These are phyloP conservation scores for Trichoderma pleuroti DNA, from an alignment of 2,329 filamentous ascomycete species.

Conservation along the genomic window DNA sequence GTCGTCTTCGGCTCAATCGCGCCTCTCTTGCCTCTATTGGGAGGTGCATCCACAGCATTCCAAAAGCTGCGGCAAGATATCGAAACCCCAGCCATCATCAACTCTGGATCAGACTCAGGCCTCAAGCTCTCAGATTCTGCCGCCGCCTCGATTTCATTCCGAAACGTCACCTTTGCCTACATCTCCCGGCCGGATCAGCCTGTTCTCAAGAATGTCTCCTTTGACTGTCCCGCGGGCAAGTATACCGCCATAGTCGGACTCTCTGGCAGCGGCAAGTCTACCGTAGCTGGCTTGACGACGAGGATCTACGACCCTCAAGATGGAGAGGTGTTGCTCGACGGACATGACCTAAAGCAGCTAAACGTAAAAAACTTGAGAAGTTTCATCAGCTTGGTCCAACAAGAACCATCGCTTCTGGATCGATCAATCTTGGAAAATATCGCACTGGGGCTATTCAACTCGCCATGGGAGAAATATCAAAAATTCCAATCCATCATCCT, in stretches of 20 bases:
- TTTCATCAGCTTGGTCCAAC: slow-evolving; percentile 44
- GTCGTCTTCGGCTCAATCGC: slow-evolving; percentile 61
- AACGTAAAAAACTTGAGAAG: slow-evolving; percentile 45
- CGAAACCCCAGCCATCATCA: slow-evolving; percentile 46
- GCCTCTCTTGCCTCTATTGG: slow-evolving; percentile 59
- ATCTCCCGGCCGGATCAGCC: slow-evolving; percentile 40
- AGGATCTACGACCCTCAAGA: slow-evolving; percentile 55
- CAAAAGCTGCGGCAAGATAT: slow-evolving; percentile 57
- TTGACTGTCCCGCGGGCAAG: slow-evolving; percentile 47
- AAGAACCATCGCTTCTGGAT: slow-evolving; percentile 44
- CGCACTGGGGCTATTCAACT: slow-evolving; percentile 47
- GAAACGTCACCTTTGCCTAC: slow-evolving; percentile 44
- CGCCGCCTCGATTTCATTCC: slow-evolving; percentile 36
- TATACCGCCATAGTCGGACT: slow-evolving; percentile 57
- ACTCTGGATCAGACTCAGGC: slow-evolving; percentile 37
- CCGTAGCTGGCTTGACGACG: slow-evolving; percentile 51
- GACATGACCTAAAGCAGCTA: slow-evolving; percentile 44
- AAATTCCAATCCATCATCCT: slow-evolving; percentile 46
- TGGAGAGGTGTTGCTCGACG: slow-evolving; percentile 47
- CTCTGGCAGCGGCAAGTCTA: slow-evolving; percentile 57
- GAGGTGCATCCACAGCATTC: slow-evolving; percentile 55
- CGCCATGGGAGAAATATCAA: slow-evolving; percentile 37
- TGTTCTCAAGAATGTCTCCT: slow-evolving; percentile 43
- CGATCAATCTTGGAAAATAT: slow-evolving; percentile 51
- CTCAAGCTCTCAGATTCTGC: slow-evolving; percentile 45